These are phyloP conservation scores for Saccharomycopsis crataegensis DNA, from an alignment of 1,139 yeast species.

Conservation along the genomic window DNA sequence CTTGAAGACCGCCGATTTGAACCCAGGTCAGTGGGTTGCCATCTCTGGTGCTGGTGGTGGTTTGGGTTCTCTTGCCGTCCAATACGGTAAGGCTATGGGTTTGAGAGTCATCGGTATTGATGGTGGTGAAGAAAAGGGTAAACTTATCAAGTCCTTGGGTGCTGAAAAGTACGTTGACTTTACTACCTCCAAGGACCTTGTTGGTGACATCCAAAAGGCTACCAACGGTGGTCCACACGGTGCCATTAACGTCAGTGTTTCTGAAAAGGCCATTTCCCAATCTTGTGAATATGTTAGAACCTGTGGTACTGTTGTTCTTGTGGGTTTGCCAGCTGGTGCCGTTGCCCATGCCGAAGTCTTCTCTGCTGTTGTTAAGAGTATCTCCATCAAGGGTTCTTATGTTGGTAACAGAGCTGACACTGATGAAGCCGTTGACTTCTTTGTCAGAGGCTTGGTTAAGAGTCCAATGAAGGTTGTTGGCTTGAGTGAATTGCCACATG, in stretches of 20 bases:
- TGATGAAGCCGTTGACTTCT: constrained; percentile 62
- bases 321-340: constrained; percentile 59
- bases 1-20: constrained; percentile 47
- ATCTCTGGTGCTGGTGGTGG: constrained; percentile 68
- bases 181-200: constrained; percentile 40
- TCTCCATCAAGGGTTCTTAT: constrained; percentile 54
- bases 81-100: constrained; percentile 62
- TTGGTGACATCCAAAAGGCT: constrained; percentile 37
- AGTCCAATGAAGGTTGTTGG: constrained; percentile 58
- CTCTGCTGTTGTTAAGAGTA: constrained; percentile 49
- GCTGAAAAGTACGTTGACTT: constrained; percentile 53
- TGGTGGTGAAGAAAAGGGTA: constrained; percentile 50
- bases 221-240: constrained; percentile 61
- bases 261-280: constrained; percentile 49
- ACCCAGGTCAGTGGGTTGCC: constrained; percentile 60
- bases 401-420: constrained; percentile 71
- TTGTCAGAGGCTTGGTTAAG: constrained; percentile 52
- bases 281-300: constrained; percentile 51
- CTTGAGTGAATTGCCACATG: constrained; percentile 45
- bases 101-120: constrained; percentile 54
- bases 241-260: constrained; percentile 54
- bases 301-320: constrained; percentile 54
- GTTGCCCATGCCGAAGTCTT: constrained; percentile 48
- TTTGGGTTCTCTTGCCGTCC: constrained; percentile 57
- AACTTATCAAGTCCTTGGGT: constrained; percentile 40